Evolutionary conservation across 2,329 filamentous ascomycete species (phyloP), one percentile per base, ranked within the genome.

Genomic region (Aspergillus novoparasiticus): DNA sequence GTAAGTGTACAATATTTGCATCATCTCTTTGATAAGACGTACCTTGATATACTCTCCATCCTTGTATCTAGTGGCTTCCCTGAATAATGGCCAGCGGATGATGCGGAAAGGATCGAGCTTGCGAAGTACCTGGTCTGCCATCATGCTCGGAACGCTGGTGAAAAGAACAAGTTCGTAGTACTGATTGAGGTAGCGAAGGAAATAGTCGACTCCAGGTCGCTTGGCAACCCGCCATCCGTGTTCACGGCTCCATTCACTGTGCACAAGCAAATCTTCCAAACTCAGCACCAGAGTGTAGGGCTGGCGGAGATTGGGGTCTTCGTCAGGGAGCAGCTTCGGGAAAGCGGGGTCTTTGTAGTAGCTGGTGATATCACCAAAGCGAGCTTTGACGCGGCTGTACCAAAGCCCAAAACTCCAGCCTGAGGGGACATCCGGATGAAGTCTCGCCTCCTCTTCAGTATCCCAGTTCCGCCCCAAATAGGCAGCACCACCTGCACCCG

Each of bases 141-240:
- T 90, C 73, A 88, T 89, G 73, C 89, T 92, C 0, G 94, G 93
- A 54, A 95, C 90, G 45, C 87, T 92, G 36, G 95, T 99, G 82
- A 98, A 99, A 68, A 99, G 88, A 58, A 98, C 95, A 60, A 99
- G 85, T 79, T 99, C 95, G 76, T 97, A 99, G 85, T 99, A 98
- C 79, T 97, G 94, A 80, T 92, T 94, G 56, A 99, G 86, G 78
- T 99, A 99, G 74, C 92, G 92, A 67, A 99, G 82, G 82, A 99
- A 99, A 82, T 99, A 99, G 81, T 99, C 95, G 65, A 96, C 87
- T 53, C 95, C 95, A 41, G 95, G 95, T 57, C 95, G 88, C 83
- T 99, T 99, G 32, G 95, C 95, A 65, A 96, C 86, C 69, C 94
- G 89, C 93, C 95, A 99, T 63, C 95, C 95, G 75, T 97, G 91